phyloP scores from a whole-genome alignment of 495 filamentous ascomycete genomes.

The Penicillium diatomitis region DNA sequence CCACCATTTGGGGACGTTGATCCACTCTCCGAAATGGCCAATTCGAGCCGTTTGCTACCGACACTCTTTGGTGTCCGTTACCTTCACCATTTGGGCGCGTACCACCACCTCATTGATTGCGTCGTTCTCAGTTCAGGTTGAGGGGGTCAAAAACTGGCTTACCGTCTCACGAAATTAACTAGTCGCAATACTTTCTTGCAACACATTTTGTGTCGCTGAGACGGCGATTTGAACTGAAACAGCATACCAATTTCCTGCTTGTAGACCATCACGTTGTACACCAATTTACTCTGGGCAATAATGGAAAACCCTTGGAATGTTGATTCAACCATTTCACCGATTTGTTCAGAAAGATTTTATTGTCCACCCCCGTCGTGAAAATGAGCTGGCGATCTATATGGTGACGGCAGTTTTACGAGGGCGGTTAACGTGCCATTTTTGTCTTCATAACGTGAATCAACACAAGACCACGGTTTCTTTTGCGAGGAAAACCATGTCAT shows the following conservation, averaged over 20 bases:
- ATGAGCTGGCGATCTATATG: background rate
- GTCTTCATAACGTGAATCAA: constrained; percentile 2
- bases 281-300: background rate
- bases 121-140: background rate
- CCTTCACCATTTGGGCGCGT: constrained; percentile 1
- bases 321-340: background rate
- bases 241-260: background rate
- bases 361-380: background rate
- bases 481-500: background rate
- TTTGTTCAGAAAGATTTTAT: background rate
- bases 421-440: constrained; percentile 2
- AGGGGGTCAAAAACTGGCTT: background rate
- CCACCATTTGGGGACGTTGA: background rate
- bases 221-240: background rate
- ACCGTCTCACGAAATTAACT: background rate
- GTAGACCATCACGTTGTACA: background rate
- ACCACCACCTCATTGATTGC: background rate
- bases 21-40: constrained; percentile 2
- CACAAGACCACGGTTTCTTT: background rate
- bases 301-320: background rate
- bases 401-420: background rate
- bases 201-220: background rate
- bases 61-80: no score
- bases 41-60: no score
- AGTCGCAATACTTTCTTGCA: background rate